Conservation (phyloP, 106 monocot species). For the Dioscorea alata region DNA sequence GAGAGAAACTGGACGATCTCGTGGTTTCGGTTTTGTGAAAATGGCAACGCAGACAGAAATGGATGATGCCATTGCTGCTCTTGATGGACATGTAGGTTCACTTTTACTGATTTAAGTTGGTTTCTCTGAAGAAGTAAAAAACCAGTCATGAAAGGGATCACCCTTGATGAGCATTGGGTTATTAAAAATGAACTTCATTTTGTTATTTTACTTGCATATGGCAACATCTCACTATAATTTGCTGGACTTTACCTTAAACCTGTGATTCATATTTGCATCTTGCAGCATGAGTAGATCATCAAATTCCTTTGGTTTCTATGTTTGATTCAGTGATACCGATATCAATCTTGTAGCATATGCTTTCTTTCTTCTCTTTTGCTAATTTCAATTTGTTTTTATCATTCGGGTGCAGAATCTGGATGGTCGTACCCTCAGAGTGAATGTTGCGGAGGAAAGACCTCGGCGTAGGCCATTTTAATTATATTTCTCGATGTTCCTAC, state of each 20-base stretch:
- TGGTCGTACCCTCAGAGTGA: slow-evolving; percentile 66
- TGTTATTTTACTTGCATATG: too few species aligned
- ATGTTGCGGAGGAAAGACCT: slow-evolving; percentile 63
- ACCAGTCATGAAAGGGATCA: too few species aligned
- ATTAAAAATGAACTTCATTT: too few species aligned
- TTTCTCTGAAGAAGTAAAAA: not conserved
- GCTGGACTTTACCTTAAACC: too few species aligned
- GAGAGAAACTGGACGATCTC: slow-evolving; percentile 37
- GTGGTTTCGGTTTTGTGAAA: slow-evolving; percentile 47
- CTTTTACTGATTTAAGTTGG: not conserved
- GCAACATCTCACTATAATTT: too few species aligned
- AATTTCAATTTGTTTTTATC: not conserved
- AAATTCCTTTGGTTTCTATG: too few species aligned
- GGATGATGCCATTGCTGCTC: slow-evolving; percentile 27
- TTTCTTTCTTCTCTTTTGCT: not conserved
- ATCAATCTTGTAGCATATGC: too few species aligned
- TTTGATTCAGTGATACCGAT: too few species aligned
- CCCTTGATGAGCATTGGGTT: too few species aligned
- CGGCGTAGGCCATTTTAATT: slow-evolving; percentile 20
- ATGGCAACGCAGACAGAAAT: slow-evolving; percentile 25
- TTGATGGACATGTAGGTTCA: slow-evolving; percentile 31
- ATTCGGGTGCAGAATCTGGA: slow-evolving; percentile 52
- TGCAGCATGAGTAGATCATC: too few species aligned
- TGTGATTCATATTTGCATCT: too few species aligned
- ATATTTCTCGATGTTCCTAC: too few species aligned